These are phyloP conservation scores for Arxiozyma telluris DNA, from an alignment of 1,139 yeast genomes.

Conservation along the genomic window DNA sequence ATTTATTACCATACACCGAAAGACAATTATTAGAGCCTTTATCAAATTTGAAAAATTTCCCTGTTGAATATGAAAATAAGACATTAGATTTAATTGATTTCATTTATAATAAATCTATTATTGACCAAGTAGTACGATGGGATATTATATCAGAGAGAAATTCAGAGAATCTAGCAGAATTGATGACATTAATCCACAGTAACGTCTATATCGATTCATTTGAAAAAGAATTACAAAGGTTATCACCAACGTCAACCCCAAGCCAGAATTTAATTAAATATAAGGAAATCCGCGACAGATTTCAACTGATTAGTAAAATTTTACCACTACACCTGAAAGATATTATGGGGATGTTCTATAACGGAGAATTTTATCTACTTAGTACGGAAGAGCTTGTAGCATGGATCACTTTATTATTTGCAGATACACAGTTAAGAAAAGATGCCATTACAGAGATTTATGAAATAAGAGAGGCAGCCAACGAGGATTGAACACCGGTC, in stretches of 20 bases:
- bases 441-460: slow-evolving; percentile 53
- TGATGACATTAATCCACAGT: slow-evolving; percentile 17
- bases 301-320: slow-evolving; percentile 28
- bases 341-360: slow-evolving; percentile 61
- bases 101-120: slow-evolving; percentile 19
- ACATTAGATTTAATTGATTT: slow-evolving; percentile 17
- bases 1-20: slow-evolving; percentile 19
- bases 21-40: slow-evolving; percentile 17
- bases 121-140: slow-evolving; percentile 22
- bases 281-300: slow-evolving; percentile 24
- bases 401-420: slow-evolving; percentile 55
- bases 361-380: slow-evolving; percentile 66
- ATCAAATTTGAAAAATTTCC: background rate
- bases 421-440: slow-evolving; percentile 59
- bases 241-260: background rate
- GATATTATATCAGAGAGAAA: slow-evolving; percentile 15
- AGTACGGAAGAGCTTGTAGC: slow-evolving; percentile 55
- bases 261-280: slow-evolving; percentile 9
- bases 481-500: slow-evolving; percentile 9
- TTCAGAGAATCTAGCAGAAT: slow-evolving; percentile 6
- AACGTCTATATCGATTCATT: slow-evolving; percentile 15
- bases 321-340: slow-evolving; percentile 52
- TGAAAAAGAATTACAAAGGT: background rate
- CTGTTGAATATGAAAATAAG: slow-evolving; percentile 3
- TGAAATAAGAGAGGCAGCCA: slow-evolving; percentile 34